Conservation (phyloP, 2,329 filamentous ascomycete species). For the Pseudogymnoascus pannorum region DNA sequence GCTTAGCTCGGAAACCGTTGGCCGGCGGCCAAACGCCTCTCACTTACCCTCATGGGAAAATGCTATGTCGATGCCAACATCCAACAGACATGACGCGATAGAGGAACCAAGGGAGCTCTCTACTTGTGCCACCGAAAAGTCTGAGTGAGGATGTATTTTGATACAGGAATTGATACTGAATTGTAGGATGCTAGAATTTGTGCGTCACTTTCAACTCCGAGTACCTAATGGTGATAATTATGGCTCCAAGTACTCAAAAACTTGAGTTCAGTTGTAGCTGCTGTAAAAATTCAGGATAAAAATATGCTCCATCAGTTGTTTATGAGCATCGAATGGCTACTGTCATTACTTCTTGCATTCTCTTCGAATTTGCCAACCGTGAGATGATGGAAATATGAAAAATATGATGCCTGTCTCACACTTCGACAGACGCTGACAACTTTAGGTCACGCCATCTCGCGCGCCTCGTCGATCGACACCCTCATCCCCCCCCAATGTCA, state of each 20-base stretch:
- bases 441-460: not conserved
- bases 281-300: not conserved
- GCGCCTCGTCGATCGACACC: not conserved
- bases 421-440: too few species aligned
- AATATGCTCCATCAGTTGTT: not conserved
- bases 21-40: not conserved
- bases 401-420: not conserved
- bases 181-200: not conserved
- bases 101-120: not conserved
- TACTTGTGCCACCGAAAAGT: not conserved
- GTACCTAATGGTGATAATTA: not conserved
- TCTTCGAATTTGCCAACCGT: not conserved
- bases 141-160: not conserved
- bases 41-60: not conserved
- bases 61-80: not conserved
- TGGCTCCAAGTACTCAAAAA: not conserved
- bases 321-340: not conserved
- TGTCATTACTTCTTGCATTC: not conserved
- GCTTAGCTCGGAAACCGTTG: constrained; percentile 3
- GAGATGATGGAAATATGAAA: not conserved
- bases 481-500: not conserved
- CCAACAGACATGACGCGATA: not conserved
- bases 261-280: not conserved
- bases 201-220: not conserved
- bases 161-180: not conserved